Evolutionary conservation across 345 rosid species (phyloP), one percentile per base, ranked within the genome.

Genomic region (Xanthoceras sorbifolium): DNA sequence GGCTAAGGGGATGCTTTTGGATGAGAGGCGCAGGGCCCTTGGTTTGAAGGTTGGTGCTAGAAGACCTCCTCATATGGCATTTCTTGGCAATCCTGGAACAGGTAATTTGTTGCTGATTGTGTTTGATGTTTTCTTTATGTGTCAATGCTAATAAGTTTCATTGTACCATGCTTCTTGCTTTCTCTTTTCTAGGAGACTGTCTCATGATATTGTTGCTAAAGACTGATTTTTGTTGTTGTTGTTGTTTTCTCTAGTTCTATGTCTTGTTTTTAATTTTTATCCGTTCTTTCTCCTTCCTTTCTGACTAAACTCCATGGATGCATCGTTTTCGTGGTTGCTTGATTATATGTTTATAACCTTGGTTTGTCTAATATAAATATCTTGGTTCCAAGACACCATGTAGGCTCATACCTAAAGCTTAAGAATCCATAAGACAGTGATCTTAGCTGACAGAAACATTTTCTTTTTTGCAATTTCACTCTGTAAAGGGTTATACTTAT

Each of bases 1-100:
- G 99, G 98, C 95, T 0, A 96, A 91, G 87, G 98, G 99, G 77
- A 91, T 94, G 98, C 93, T 96, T 83, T 86, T 96, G 86, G 99
- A 96, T 88, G 99, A 96, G 84, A 91, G 92, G 86, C 92, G 99
- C 36, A 85, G 85, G 79, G 94, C 98, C 70, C 93, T 96, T 67
- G 98, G 98, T 14, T 72, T 96, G 65, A 94, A 91, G 84, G 87
- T 96, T 79, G 99, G 97, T 3, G 65, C 76, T 50, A 89, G 98
- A 83, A 89, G 91, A 78, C 97, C 97, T 83, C 98, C 98, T 4
- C 99, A 96, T 79, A 96, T 96, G 99, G 97, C 98, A 17, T 96
- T 96, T 78, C 90, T 96, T 78, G 99, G 98, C 38, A 96, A 92
- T 77, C 99, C 99, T 60, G 98, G 98, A 76, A 96, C 99, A 88